Evolutionary conservation across 345 rosid genomes (phyloP).

Genomic region (Carallia brachiata): DNA sequence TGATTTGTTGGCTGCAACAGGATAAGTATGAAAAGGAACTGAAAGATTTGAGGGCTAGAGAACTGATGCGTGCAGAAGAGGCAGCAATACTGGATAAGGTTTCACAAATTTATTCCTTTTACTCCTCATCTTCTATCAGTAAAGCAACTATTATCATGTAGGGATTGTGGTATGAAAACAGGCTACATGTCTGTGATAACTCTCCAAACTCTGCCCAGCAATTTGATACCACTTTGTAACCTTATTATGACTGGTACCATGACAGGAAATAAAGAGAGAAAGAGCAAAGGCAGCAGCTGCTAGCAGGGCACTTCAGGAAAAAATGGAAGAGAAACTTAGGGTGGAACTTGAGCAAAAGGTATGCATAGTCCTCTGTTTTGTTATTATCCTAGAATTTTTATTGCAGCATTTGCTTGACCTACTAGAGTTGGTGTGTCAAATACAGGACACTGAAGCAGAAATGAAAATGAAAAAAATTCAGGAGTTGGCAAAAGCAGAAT

Average conservation of each 20-base stretch:
- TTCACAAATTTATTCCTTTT: conserved; percentile 16
- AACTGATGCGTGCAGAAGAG: conserved; percentile 92
- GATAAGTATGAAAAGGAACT: conserved; percentile 86
- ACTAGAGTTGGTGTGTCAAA: conserved; percentile 26
- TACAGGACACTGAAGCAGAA: conserved; percentile 77
- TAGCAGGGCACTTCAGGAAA: conserved; percentile 73
- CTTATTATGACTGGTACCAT: conserved; percentile 6
- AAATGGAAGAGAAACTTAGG: conserved; percentile 76
- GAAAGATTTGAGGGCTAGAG: conserved; percentile 87
- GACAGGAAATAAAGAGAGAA: conserved; percentile 95
- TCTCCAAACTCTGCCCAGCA: conserved; percentile 11
- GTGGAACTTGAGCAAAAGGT: conserved; percentile 86
- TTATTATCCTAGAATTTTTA: conserved; percentile 6
- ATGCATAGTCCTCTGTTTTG: conserved; percentile 7
- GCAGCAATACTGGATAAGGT: conserved; percentile 98
- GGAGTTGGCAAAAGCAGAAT: conserved; percentile 81
- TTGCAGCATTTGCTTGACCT: conserved; percentile 8
- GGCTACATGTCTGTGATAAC: conserved; percentile 1
- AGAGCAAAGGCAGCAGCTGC: conserved; percentile 81
- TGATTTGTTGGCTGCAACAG: conserved; percentile 33
- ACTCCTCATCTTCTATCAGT: background rate
- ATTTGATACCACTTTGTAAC: conserved; percentile 5
- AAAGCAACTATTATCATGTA: background rate
- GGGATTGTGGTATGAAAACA: background rate
- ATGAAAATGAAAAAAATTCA: conserved; percentile 47